phyloP scores from a whole-genome alignment of 768 basidiomycete species.

The Leccinum sublutescens region DNA sequence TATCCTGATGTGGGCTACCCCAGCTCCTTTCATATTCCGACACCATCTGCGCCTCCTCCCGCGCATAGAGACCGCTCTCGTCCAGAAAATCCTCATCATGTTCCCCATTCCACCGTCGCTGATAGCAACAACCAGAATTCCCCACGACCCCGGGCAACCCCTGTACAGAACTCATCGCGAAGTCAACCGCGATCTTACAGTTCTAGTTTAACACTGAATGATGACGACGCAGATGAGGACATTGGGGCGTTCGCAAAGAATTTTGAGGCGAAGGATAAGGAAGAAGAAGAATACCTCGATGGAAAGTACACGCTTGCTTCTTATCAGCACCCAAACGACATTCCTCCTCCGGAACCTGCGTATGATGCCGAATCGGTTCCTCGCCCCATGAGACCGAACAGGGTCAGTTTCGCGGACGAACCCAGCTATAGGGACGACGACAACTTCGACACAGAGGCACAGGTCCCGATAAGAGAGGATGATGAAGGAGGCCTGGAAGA shows the following conservation, averaged over 20 bases:
- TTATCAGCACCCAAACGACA: constrained; percentile 61
- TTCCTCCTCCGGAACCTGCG: constrained; percentile 48
- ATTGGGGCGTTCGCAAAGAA: constrained; percentile 17
- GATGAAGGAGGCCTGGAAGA: constrained; percentile 21
- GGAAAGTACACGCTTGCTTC: constrained; percentile 51
- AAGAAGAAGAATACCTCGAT: constrained; percentile 27
- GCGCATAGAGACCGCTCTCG: neutral
- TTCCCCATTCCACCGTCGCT: neutral
- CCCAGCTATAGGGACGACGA: constrained; percentile 13
- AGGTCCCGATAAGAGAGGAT: constrained; percentile 6
- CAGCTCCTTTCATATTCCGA: constrained; percentile 10
- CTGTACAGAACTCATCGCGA: constrained; percentile 11
- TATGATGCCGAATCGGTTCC: constrained; percentile 29
- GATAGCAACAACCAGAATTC: constrained; percentile 1
- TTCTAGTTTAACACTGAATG: constrained; percentile 40
- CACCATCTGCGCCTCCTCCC: constrained; percentile 5
- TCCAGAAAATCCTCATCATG: neutral
- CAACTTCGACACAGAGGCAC: constrained; percentile 27
- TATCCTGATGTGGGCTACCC: constrained; percentile 9
- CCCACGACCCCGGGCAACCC: constrained; percentile 15
- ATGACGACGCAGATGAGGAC: constrained; percentile 19
- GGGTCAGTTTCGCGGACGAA: constrained; percentile 42
- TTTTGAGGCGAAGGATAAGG: constrained; percentile 11
- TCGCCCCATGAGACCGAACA: constrained; percentile 20
- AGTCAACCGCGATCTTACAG: constrained; percentile 34